A percentile compares a stretch with the other conserved stretches of the same genome.
These are phyloP conservation scores for Blastocystis sp. DNA, from an alignment of 352 stramenopile genomes.

Conservation along the genomic window DNA sequence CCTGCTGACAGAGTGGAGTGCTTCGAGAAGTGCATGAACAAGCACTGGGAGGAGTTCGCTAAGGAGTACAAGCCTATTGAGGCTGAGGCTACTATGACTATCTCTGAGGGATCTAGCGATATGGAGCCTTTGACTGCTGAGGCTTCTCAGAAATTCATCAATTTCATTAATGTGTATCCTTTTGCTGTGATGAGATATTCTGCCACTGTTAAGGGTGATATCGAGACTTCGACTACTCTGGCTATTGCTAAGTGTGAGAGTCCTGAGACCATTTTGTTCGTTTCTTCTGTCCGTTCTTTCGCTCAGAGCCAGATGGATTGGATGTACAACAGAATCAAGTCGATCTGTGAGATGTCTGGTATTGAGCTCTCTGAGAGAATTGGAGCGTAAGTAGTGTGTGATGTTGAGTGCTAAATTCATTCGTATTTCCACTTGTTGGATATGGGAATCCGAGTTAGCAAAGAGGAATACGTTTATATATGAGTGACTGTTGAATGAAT, in stretches of 20 bases:
- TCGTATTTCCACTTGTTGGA: slow-evolving; percentile 21
- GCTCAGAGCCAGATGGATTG: slow-evolving; percentile 58
- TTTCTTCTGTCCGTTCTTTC: slow-evolving; percentile 58
- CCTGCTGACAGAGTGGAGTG: slow-evolving; percentile 68
- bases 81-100: slow-evolving; percentile 20
- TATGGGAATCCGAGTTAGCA: slow-evolving; percentile 58
- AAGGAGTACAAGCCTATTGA: slow-evolving; percentile 67
- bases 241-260: slow-evolving; percentile 39
- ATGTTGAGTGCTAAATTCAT: slow-evolving; percentile 14
- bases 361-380: slow-evolving; percentile 63
- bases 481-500: neutral
- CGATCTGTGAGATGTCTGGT: slow-evolving; percentile 51
- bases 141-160: slow-evolving; percentile 44
- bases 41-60: slow-evolving; percentile 63
- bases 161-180: slow-evolving; percentile 68
- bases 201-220: slow-evolving; percentile 36
- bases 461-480: neutral
- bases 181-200: slow-evolving; percentile 58
- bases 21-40: slow-evolving; percentile 67
- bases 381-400: slow-evolving; percentile 66
- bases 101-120: neutral
- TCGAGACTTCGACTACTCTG: slow-evolving; percentile 64
- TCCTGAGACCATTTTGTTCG: slow-evolving; percentile 1
- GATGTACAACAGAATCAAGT: slow-evolving; percentile 68
- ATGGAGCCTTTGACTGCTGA: slow-evolving; percentile 54